Evolutionary conservation across 371 early-diverging fungal genomes (phyloP).

Genomic region (Mucor racemosus): DNA sequence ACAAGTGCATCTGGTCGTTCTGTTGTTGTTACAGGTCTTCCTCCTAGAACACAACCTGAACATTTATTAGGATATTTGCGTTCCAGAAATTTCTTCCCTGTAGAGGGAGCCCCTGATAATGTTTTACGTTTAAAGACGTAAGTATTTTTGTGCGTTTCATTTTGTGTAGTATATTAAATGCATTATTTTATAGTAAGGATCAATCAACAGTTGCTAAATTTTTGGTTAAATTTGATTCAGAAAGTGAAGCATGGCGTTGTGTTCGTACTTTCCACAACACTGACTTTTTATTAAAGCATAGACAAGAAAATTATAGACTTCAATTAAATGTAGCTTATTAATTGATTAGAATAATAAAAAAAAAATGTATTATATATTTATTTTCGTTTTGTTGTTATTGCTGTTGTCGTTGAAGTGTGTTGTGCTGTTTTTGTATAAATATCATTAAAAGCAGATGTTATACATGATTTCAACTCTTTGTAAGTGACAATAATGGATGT

Average conservation of each 20-base stretch:
- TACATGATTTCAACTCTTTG: conserved; percentile 86
- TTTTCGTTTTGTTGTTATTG: background rate
- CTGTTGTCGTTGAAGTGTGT: background rate
- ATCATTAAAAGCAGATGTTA: conserved; percentile 81
- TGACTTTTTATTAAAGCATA: conserved; percentile 27
- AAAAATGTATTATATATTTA: conserved; percentile 7
- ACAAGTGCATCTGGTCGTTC: conserved; percentile 46
- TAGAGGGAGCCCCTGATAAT: conserved; percentile 39
- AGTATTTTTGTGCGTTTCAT: conserved; percentile 10
- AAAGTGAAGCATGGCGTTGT: conserved; percentile 57
- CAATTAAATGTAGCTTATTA: conserved; percentile 46
- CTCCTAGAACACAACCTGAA: conserved; percentile 30
- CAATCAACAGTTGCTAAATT: conserved; percentile 43
- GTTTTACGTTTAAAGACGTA: conserved; percentile 44
- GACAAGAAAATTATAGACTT: conserved; percentile 28
- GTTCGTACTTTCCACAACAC: conserved; percentile 54
- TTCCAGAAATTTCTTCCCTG: conserved; percentile 46
- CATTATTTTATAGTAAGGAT: conserved; percentile 23
- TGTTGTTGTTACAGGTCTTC: conserved; percentile 43
- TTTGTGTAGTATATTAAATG: too few species aligned
- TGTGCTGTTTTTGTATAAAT: conserved; percentile 37
- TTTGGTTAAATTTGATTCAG: conserved; percentile 53
- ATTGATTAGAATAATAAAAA: background rate
- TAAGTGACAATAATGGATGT: conserved; percentile 94
- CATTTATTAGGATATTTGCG: conserved; percentile 44